Conservation (phyloP, 2,329 filamentous ascomycete genomes). For the Epichloe gansuensis region DNA sequence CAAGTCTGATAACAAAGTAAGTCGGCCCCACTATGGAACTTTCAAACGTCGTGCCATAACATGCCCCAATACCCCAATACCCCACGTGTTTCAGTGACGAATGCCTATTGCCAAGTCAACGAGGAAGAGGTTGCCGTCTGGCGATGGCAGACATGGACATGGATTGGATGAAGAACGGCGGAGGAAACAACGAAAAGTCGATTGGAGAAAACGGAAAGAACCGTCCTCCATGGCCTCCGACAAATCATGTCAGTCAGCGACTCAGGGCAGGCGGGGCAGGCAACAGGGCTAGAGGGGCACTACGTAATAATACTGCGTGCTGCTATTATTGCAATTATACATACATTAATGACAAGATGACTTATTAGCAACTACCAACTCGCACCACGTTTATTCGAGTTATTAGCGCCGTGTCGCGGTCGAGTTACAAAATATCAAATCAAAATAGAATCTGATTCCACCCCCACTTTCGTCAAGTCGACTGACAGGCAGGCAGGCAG, state of each 20-base stretch:
- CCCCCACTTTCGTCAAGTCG: not conserved
- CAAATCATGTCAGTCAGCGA: not conserved
- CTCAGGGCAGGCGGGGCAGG: not conserved
- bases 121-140: not conserved
- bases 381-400: too few species aligned
- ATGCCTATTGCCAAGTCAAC: slow-evolving; percentile 16
- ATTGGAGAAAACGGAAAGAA: too few species aligned
- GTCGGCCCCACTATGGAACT: not conserved
- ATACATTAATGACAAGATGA: too few species aligned
- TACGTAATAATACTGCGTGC: too few species aligned
- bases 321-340: too few species aligned
- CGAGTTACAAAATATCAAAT: not conserved
- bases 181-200: not conserved
- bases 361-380: too few species aligned
- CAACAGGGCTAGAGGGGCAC: too few species aligned
- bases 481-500: not conserved
- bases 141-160: not conserved
- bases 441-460: not conserved
- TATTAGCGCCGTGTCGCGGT: too few species aligned
- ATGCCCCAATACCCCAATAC: not conserved
- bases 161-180: not conserved
- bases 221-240: not conserved
- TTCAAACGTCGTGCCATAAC: not conserved
- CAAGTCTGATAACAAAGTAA: not conserved
- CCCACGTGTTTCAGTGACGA: slow-evolving; percentile 13